Conservation (phyloP, 176 grass and related monocot species). For the Rhynchospora pubera region DNA sequence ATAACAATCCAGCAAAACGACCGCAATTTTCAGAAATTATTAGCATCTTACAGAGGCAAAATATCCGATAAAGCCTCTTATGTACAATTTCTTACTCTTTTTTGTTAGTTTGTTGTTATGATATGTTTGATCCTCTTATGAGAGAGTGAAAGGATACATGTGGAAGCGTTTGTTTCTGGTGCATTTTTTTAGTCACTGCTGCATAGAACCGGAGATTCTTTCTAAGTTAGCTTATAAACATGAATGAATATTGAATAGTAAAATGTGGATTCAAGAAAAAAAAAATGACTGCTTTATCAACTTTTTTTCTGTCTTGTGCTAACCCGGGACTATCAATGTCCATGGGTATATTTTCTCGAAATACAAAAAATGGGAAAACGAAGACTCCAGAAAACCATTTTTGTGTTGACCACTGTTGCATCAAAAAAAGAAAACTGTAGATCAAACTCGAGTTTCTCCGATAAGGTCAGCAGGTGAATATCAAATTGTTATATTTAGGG, state of each 20-base stretch:
- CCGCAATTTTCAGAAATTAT: slow-evolving; percentile 87
- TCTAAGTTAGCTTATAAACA: not conserved
- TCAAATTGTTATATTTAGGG: not conserved
- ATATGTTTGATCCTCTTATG: slow-evolving; percentile 41
- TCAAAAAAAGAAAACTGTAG: not conserved
- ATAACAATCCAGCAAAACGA: slow-evolving; percentile 65
- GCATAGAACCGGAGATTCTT: not conserved
- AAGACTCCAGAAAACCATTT: not conserved
- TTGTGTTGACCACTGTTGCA: not conserved
- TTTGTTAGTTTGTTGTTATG: slow-evolving; percentile 35
- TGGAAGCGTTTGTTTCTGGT: slow-evolving; percentile 44
- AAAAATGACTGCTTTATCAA: not conserved
- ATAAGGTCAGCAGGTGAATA: not conserved
- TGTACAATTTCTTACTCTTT: slow-evolving; percentile 2
- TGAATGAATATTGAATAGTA: not conserved
- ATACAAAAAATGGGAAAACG: not conserved
- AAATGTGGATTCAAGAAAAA: not conserved
- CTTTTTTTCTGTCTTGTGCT: not conserved
- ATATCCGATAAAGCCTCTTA: slow-evolving; percentile 37
- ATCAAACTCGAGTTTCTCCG: not conserved
- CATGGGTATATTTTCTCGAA: not conserved
- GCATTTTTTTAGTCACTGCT: slow-evolving; percentile 23
- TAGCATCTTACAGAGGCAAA: slow-evolving; percentile 69
- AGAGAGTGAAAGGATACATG: slow-evolving; percentile 40
- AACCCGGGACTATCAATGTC: not conserved